Conservation (phyloP, 768 basidiomycete genomes). For the Calocybe cyanea region DNA sequence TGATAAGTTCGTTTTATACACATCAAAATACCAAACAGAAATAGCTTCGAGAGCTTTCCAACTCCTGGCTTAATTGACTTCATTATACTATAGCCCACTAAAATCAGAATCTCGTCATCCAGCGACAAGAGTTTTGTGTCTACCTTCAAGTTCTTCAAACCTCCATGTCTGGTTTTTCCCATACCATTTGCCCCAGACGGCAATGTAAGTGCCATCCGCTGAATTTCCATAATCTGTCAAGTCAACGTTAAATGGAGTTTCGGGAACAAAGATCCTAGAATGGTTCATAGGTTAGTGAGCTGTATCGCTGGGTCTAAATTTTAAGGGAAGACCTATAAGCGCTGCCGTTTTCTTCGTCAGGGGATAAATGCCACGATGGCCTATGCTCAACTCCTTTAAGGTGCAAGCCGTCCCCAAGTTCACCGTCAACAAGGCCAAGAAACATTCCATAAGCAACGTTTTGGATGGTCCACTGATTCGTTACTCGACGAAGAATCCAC, state of each 20-base stretch:
- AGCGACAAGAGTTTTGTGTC: too few species aligned
- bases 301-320: too few species aligned
- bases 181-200: constrained; percentile 39
- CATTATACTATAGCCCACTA: too few species aligned
- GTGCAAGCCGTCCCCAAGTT: constrained; percentile 5
- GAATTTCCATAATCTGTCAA: constrained; percentile 39
- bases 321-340: constrained; percentile 16
- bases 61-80: too few species aligned
- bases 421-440: constrained; percentile 14
- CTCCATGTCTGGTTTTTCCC: constrained; percentile 43
- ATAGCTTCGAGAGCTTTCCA: too few species aligned
- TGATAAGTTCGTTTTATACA: too few species aligned
- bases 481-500: constrained; percentile 16
- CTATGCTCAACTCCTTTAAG: constrained; percentile 12
- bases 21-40: too few species aligned
- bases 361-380: constrained; percentile 21
- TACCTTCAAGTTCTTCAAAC: too few species aligned
- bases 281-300: not conserved
- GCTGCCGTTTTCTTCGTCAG: constrained; percentile 1
- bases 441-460: constrained; percentile 15
- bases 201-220: constrained; percentile 34
- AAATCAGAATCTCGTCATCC: too few species aligned
- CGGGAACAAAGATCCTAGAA: constrained; percentile 30
- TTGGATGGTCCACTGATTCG: constrained; percentile 17
- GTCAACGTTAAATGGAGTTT: constrained; percentile 32